Evolutionary conservation across 2,329 filamentous ascomycete species (phyloP).

Genomic region (Neonectria coccinea): DNA sequence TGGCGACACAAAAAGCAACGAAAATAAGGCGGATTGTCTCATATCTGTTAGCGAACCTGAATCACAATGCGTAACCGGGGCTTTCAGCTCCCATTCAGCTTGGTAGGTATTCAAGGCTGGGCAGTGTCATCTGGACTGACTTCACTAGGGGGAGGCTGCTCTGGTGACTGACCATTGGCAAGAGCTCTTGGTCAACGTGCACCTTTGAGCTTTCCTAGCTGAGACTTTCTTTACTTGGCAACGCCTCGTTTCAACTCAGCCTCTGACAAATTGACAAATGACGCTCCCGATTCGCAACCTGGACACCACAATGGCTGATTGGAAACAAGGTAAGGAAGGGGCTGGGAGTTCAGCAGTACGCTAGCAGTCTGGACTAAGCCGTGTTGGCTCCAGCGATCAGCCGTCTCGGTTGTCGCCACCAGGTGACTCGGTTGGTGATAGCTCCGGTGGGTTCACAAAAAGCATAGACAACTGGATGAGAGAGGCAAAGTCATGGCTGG

Average conservation of each 20-base stretch:
- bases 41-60: neutral
- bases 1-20: conserved; percentile 9
- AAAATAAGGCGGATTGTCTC: conserved; percentile 12
- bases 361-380: neutral
- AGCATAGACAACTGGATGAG: neutral
- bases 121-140: conserved; percentile 1
- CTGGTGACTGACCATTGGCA: conserved; percentile 1
- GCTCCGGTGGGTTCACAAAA: neutral
- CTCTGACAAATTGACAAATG: neutral
- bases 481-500: neutral
- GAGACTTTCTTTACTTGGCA: conserved; percentile 2
- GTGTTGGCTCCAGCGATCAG: neutral
- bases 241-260: conserved; percentile 10
- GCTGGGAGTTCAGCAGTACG: neutral
- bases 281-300: conserved; percentile 6
- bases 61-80: neutral
- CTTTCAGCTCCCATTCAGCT: conserved; percentile 3
- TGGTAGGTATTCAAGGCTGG: conserved; percentile 3
- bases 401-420: neutral
- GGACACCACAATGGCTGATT: neutral
- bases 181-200: conserved; percentile 8
- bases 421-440: neutral
- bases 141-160: neutral
- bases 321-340: conserved; percentile 1
- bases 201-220: neutral